phyloP scores from a whole-genome alignment of 1,284 basidiomycete genomes.

The Xerocomus minutiporus region DNA sequence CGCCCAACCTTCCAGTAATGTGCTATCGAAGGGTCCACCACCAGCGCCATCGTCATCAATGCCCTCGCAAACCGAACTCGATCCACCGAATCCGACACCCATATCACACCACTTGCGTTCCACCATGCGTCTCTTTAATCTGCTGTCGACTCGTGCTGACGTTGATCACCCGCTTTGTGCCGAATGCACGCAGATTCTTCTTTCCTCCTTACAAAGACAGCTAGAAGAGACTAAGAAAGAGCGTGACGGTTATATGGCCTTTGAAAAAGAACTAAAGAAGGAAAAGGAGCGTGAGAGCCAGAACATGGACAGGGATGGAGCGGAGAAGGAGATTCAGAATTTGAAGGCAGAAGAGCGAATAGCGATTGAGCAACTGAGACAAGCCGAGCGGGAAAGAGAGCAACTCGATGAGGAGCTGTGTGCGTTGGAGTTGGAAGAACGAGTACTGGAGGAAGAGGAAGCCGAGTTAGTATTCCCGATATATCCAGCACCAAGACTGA shows the following conservation, averaged over 20 bases:
- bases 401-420: constrained; percentile 72
- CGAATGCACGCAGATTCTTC: constrained; percentile 85
- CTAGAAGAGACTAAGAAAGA: constrained; percentile 90
- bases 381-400: constrained; percentile 70
- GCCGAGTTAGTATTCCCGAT: constrained; percentile 55
- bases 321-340: constrained; percentile 66
- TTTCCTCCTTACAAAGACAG: constrained; percentile 74
- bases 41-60: constrained; percentile 22
- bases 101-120: constrained; percentile 75
- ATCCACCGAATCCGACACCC: constrained; percentile 63
- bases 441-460: constrained; percentile 70
- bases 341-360: constrained; percentile 71
- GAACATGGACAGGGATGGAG: constrained; percentile 55
- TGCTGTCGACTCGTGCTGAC: constrained; percentile 76
- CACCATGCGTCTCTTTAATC: constrained; percentile 69
- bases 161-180: constrained; percentile 94
- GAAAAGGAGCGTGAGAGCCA: constrained; percentile 66
- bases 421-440: constrained; percentile 72
- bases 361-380: constrained; percentile 69
- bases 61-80: constrained; percentile 38
- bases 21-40: constrained; percentile 21
- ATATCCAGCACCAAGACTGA: background rate
- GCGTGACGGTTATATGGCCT: constrained; percentile 87
- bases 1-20: constrained; percentile 32
- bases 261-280: constrained; percentile 81